phyloP scores from a whole-genome alignment of 2,329 filamentous ascomycete species.

The Fonsecaea nubica region DNA sequence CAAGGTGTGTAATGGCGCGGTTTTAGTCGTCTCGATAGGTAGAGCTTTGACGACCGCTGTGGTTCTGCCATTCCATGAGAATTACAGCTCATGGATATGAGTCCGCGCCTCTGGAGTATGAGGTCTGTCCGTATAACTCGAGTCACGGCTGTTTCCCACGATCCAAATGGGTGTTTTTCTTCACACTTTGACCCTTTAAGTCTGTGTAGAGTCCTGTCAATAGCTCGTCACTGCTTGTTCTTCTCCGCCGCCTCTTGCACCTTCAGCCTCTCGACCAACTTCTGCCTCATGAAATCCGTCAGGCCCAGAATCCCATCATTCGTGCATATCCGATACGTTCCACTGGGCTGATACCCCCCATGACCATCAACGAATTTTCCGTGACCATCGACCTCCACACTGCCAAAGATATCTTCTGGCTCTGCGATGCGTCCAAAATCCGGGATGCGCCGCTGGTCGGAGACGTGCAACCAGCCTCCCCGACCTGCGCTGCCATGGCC shows the following conservation, averaged over 20 bases:
- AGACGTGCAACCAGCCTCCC: constrained; percentile 70
- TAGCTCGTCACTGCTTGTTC: constrained; percentile 17
- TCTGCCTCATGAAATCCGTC: constrained; percentile 58
- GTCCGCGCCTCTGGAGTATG: background rate
- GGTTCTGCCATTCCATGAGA: background rate
- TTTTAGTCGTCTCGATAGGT: background rate
- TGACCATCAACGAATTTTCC: constrained; percentile 63
- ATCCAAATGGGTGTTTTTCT: background rate
- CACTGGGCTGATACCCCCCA: constrained; percentile 66
- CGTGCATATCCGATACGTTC: constrained; percentile 67
- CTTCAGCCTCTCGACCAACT: constrained; percentile 56
- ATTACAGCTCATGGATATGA: background rate
- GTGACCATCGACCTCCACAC: constrained; percentile 64
- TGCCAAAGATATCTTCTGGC: constrained; percentile 71
- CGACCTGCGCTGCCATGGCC: constrained; percentile 63
- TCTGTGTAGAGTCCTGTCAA: background rate
- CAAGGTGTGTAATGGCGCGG: background rate
- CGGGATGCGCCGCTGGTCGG: constrained; percentile 64
- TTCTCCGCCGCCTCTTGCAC: constrained; percentile 41
- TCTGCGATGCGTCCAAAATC: constrained; percentile 69
- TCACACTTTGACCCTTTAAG: background rate
- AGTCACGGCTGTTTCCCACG: background rate
- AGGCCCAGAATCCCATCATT: constrained; percentile 63
- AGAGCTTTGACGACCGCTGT: background rate
- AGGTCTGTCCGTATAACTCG: background rate